phyloP scores from a whole-genome alignment of 73 alveolate genomes.

The Tetrahymena borealis region DNA sequence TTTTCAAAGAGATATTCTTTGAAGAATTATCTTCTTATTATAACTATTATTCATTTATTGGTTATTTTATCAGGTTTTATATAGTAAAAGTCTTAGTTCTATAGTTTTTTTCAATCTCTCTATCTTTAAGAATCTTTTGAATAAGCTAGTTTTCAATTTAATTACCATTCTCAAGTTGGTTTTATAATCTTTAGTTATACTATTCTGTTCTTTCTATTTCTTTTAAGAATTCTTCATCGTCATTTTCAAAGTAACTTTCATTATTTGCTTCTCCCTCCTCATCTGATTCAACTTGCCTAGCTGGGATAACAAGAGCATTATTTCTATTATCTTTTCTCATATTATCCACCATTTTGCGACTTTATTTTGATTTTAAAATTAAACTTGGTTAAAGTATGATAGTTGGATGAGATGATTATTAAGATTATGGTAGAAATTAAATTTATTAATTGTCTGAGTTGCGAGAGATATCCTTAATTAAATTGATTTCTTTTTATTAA shows the following conservation, averaged over 20 bases:
- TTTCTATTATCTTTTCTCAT: background rate
- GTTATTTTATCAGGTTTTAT: background rate
- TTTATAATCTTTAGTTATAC: background rate
- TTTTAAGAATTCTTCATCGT: background rate
- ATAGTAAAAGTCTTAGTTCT: background rate
- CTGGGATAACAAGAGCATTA: too few relatives aligned
- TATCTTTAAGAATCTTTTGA: background rate
- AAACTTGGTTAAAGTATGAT: too few relatives aligned
- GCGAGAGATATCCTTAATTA: too few relatives aligned
- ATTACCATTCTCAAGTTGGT: background rate
- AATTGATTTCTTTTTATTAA: too few relatives aligned
- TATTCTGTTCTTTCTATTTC: background rate
- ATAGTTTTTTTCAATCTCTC: background rate
- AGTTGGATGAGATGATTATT: too few relatives aligned
- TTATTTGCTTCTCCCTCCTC: background rate
- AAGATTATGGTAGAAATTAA: too few relatives aligned
- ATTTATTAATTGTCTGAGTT: too few relatives aligned
- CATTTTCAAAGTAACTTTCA: background rate
- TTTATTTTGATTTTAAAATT: background rate
- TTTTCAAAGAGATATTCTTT: background rate
- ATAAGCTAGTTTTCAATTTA: background rate
- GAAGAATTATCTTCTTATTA: background rate
- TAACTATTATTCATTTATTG: background rate
- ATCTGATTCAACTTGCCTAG: background rate
- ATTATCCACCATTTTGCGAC: background rate